Evolutionary conservation across 2,329 filamentous ascomycete genomes (phyloP).

Genomic region (Ceratocystis papillata): DNA sequence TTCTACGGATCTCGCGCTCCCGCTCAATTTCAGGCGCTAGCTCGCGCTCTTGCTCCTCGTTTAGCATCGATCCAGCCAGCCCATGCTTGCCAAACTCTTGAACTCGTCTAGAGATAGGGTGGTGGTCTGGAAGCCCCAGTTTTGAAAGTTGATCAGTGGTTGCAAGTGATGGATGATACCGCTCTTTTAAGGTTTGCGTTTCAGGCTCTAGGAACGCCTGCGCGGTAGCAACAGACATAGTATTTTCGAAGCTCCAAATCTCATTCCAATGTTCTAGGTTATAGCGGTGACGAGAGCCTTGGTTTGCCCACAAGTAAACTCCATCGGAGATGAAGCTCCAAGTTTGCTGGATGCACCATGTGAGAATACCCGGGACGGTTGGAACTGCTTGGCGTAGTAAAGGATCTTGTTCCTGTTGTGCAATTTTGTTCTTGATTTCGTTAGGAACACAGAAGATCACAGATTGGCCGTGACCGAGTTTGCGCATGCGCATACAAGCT

Average conservation of each 20-base stretch:
- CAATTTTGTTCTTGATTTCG: constrained; percentile 50
- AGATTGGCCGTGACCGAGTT: constrained; percentile 55
- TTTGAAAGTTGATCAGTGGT: too few relatives aligned
- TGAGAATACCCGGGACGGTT: constrained; percentile 44
- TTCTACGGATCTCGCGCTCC: constrained; percentile 45
- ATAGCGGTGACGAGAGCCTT: constrained; percentile 43
- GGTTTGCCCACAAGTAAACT: constrained; percentile 50
- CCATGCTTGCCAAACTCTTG: constrained; percentile 3
- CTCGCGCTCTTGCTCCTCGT: constrained; percentile 61
- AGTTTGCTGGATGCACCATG: constrained; percentile 50
- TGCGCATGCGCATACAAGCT: constrained; percentile 63
- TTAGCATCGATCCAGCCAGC: constrained; percentile 32
- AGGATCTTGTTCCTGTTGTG: constrained; percentile 21
- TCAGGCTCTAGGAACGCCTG: constrained; percentile 46
- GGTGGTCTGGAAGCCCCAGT: not conserved
- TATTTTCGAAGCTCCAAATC: not conserved
- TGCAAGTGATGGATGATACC: constrained; percentile 38
- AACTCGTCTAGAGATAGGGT: constrained; percentile 14
- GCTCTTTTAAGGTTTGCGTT: constrained; percentile 39
- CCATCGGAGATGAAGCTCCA: constrained; percentile 39
- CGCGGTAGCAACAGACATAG: constrained; percentile 30
- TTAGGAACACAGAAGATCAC: constrained; percentile 49
- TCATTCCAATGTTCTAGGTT: constrained; percentile 34
- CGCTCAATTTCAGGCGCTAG: constrained; percentile 53
- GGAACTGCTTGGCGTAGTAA: constrained; percentile 29